Percentiles rank a stretch among this genome's conserved stretches.
Conservation (phyloP, 2,329 filamentous ascomycete genomes). For the Cordyceps pruinosa region DNA sequence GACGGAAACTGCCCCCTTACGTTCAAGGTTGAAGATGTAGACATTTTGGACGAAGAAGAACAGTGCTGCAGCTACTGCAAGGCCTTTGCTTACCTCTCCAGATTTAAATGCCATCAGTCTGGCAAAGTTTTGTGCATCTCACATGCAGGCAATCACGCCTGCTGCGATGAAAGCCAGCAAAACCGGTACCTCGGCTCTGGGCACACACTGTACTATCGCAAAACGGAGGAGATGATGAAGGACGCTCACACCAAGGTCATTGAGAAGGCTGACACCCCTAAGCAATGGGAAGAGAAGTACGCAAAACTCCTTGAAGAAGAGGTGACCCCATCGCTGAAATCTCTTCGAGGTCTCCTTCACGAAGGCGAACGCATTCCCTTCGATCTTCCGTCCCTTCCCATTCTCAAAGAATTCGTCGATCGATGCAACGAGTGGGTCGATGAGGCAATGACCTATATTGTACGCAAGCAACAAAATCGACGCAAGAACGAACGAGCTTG, state of each 20-base stretch:
- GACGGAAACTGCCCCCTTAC: conserved; percentile 50
- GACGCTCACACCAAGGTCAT: conserved; percentile 65
- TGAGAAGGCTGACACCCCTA: conserved; percentile 80
- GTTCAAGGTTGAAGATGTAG: conserved; percentile 61
- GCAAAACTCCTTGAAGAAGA: conserved; percentile 78
- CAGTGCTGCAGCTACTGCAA: conserved; percentile 94
- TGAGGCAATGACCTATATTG: conserved; percentile 91
- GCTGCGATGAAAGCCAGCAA: conserved; percentile 62
- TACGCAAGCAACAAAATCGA: conserved; percentile 93
- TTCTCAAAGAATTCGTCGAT: conserved; percentile 84
- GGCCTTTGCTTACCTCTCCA: conserved; percentile 81
- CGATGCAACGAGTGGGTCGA: conserved; percentile 97
- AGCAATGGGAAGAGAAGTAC: conserved; percentile 86
- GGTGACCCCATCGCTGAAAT: conserved; percentile 76
- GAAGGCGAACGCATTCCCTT: conserved; percentile 97
- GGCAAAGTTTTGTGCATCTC: conserved; percentile 76
- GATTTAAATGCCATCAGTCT: conserved; percentile 76
- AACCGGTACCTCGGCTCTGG: conserved; percentile 62
- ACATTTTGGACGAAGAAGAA: conserved; percentile 85
- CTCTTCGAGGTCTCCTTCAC: conserved; percentile 72
- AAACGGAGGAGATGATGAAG: conserved; percentile 63
- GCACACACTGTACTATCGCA: conserved; percentile 72
- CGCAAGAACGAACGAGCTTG: conserved; percentile 89
- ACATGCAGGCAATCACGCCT: conserved; percentile 74
- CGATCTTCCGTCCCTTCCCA: conserved; percentile 72